Percentiles rank a stretch among this genome's conserved stretches.
Evolutionary conservation across 306 rosid genomes (phyloP).

Genomic region (Calophaca sinica): DNA sequence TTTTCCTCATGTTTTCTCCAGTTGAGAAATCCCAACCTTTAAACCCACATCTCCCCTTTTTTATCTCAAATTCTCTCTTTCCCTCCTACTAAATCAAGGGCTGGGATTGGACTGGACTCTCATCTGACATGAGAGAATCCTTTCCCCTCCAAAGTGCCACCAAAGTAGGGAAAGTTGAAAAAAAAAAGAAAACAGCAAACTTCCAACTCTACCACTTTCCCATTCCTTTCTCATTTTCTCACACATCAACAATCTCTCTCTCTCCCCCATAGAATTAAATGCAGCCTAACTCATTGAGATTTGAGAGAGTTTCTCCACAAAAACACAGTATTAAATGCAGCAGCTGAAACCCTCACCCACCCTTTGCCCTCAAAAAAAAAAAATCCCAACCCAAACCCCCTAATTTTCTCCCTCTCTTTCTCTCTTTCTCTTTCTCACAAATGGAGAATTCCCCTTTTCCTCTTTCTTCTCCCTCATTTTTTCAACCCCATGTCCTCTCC

Average conservation of each 20-base stretch:
- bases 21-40: no score
- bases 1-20: no score
- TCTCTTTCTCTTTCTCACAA: conserved; percentile 29
- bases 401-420: conserved; percentile 6
- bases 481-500: conserved; percentile 39
- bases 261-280: conserved; percentile 40
- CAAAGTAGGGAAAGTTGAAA: neutral
- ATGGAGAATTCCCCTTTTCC: conserved; percentile 55
- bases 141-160: no score
- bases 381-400: conserved; percentile 23
- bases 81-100: no score
- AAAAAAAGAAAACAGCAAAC: neutral
- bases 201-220: neutral
- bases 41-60: no score
- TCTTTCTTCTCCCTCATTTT: neutral
- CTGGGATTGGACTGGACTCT: no score
- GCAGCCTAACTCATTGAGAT: conserved; percentile 33
- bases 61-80: no score
- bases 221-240: neutral
- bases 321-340: conserved; percentile 79
- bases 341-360: conserved; percentile 69
- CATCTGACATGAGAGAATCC: no score
- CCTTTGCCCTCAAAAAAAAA: conserved; percentile 44
- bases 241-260: no score
- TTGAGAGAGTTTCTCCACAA: neutral